Conservation (phyloP, 495 filamentous ascomycete species). For the Daldinia bambusicola region DNA sequence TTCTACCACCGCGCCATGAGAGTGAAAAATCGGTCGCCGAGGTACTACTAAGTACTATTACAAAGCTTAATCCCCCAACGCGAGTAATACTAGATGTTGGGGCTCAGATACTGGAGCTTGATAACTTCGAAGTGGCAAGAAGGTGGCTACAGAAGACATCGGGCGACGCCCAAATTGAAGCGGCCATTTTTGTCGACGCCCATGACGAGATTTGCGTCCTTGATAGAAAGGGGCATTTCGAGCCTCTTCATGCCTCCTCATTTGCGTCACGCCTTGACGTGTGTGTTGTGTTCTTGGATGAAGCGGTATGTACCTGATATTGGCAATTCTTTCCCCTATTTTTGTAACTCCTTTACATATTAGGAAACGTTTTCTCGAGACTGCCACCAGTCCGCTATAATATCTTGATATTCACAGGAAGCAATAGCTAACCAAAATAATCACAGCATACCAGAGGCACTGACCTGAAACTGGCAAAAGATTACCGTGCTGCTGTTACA, state of each 20-base stretch:
- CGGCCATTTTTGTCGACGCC: conserved; percentile 66
- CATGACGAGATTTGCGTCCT: conserved; percentile 61
- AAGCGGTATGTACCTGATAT: conserved; percentile 52
- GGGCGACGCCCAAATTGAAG: conserved; percentile 48
- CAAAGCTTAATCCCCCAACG: conserved; percentile 50
- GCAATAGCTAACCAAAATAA: background rate
- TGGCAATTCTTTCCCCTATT: background rate
- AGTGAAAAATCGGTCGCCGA: conserved; percentile 50
- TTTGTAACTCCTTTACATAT: background rate
- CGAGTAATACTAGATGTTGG: conserved; percentile 78
- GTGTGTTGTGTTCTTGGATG: conserved; percentile 78
- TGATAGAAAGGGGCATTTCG: conserved; percentile 55
- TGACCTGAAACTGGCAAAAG: conserved; percentile 71
- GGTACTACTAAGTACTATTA: conserved; percentile 59
- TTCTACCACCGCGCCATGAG: conserved; percentile 37
- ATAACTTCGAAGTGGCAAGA: conserved; percentile 64
- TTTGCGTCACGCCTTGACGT: conserved; percentile 67
- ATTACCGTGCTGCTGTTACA: conserved; percentile 73
- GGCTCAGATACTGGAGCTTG: conserved; percentile 74
- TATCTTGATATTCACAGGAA: background rate
- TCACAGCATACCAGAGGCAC: conserved; percentile 73
- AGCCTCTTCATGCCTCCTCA: conserved; percentile 67
- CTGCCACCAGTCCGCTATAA: background rate
- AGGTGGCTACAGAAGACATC: conserved; percentile 55
- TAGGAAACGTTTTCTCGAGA: background rate